Percentiles rank a stretch among this genome's conserved stretches.
phyloP scores from a whole-genome alignment of 148 eudicot species.

The Vaccinium vitisidaea region DNA sequence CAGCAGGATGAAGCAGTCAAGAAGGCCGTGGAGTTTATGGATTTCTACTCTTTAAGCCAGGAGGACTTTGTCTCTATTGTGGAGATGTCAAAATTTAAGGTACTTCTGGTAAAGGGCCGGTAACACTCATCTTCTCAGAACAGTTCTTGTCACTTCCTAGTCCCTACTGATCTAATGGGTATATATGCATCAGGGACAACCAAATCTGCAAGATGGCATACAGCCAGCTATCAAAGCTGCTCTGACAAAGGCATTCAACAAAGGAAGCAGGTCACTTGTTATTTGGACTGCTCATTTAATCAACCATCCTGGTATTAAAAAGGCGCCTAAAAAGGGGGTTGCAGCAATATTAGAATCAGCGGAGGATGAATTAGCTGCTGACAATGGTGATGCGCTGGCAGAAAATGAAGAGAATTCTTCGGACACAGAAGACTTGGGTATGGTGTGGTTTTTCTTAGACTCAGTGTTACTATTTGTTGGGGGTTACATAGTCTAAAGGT shows the following conservation, averaged over 20 bases:
- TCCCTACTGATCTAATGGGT: conserved; percentile 5
- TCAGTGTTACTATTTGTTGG: no score
- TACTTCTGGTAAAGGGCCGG: conserved; percentile 2
- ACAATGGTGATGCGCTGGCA: conserved; percentile 25
- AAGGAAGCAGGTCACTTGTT: conserved; percentile 76
- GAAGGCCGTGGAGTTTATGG: conserved; percentile 92
- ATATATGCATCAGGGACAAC: conserved; percentile 53
- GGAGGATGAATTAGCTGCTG: conserved; percentile 35
- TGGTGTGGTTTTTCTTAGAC: neutral
- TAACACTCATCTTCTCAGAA: neutral
- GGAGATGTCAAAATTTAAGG: conserved; percentile 84
- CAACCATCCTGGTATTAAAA: conserved; percentile 78
- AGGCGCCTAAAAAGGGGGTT: conserved; percentile 82
- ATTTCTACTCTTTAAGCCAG: conserved; percentile 73
- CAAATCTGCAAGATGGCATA: conserved; percentile 65
- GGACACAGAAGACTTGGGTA: conserved; percentile 72
- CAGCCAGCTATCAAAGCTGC: conserved; percentile 85
- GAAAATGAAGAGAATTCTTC: conserved; percentile 62
- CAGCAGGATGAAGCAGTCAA: conserved; percentile 69
- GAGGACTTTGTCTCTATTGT: conserved; percentile 75
- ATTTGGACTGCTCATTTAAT: conserved; percentile 74
- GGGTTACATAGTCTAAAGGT: no score
- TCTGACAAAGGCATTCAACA: conserved; percentile 80
- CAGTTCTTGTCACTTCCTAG: neutral
- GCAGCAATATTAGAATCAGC: conserved; percentile 77